Evolutionary conservation across 2,329 filamentous ascomycete species (phyloP).

Genomic region (Colletotrichum sp.): DNA sequence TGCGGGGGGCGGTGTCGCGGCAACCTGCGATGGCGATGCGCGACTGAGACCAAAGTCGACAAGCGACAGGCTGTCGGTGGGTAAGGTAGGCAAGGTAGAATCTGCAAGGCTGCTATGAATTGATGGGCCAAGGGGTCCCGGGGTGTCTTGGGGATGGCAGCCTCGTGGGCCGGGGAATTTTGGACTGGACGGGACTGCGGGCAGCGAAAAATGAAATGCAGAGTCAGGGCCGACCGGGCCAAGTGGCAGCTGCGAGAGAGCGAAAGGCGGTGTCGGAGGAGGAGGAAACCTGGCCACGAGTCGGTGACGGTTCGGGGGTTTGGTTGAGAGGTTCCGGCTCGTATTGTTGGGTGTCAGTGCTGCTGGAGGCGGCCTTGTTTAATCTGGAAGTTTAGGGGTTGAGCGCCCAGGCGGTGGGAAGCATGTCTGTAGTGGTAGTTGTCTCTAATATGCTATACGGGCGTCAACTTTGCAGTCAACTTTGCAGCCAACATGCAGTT

Average conservation of each 20-base stretch:
- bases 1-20: constrained; percentile 1
- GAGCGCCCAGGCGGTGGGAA: not conserved
- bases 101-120: constrained; percentile 6
- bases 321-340: not conserved
- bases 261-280: constrained; percentile 15
- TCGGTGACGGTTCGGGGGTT: not conserved
- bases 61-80: not conserved
- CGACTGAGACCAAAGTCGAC: not conserved
- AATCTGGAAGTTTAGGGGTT: not conserved
- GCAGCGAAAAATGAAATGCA: not conserved
- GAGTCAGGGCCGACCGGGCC: constrained; percentile 5
- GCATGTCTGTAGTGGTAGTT: not conserved
- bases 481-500: not conserved
- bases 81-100: not conserved
- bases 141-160: not conserved
- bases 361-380: not conserved
- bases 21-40: constrained; percentile 7
- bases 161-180: constrained; percentile 11
- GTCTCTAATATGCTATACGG: not conserved
- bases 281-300: not conserved
- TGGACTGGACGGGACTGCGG: not conserved
- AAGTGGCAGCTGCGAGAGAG: not conserved
- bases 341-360: not conserved
- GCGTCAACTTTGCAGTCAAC: not conserved
- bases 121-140: not conserved